Evolutionary conservation across 148 eudicot genomes (phyloP), one percentile per base, ranked within the genome.

Genomic region (Salicornia ramosissima): DNA sequence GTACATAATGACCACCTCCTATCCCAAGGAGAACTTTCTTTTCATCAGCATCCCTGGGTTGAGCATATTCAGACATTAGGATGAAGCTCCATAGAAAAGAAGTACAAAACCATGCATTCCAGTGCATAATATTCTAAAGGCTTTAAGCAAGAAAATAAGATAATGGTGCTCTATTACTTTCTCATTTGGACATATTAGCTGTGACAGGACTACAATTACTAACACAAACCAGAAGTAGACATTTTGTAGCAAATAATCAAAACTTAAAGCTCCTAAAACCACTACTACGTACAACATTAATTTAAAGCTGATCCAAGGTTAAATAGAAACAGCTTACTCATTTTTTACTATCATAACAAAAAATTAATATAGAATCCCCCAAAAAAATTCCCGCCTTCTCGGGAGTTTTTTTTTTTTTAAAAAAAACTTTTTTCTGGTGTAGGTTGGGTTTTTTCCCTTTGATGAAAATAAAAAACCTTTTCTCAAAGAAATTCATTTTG

Each of bases 1-100:
- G 93, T 59, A 79, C 97, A 85, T 87, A 89, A 81, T 92, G 96
- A 56, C 97, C 97, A 63, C 97, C 97, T 71, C 97, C 96, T 77
- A 92, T 42, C 31, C 97, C 97, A 7, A 89, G 73, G 40, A 92
- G 86, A 46, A 92, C 83, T 80, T 87, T 86, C 51, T 70, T 84
- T 47, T 63, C 74, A 14, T 71, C 84, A 68, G 72, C 65, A 46
- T 79, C 80, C 82, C 96, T 92, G 86, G 4, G 73, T 74, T 43
- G 12, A 18, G 46, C 61, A 72, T 55, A 40, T 25, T 42, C 43
- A 71, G 13, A 36, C 42, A 12, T 71, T 54, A 76, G 45, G 34
- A 56, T 22, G n/a, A 57, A 43, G 40, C 16, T 62, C 15, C 69
- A 62, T 21, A 53, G 30, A 61, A 62, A n/a, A 46, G 16, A 55